Conservation (phyloP, 2,329 filamentous ascomycete species). For the Thelonectria blattea region DNA sequence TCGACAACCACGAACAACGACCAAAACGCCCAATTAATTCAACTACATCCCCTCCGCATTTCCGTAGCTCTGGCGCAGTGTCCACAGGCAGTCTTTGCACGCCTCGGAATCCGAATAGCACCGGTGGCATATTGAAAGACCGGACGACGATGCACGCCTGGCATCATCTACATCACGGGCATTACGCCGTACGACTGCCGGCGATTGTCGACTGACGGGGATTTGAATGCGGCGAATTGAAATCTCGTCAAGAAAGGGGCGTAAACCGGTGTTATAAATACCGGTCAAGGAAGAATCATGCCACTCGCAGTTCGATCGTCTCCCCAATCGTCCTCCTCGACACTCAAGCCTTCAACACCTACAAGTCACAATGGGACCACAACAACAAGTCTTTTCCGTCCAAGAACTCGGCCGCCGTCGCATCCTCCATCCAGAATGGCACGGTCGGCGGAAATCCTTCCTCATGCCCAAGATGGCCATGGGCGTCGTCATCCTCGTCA, state of each 20-base stretch:
- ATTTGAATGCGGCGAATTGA: not conserved
- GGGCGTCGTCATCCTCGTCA: constrained; percentile 24
- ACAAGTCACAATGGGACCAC: not conserved
- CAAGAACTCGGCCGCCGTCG: constrained; percentile 2
- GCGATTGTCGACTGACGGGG: not conserved
- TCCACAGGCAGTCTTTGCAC: not conserved
- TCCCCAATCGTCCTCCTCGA: too few species aligned
- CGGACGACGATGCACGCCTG: not conserved
- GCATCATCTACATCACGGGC: not conserved
- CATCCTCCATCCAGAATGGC: constrained; percentile 21
- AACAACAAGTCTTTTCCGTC: constrained; percentile 6
- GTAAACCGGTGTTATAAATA: too few species aligned
- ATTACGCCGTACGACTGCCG: not conserved
- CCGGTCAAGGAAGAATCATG: too few species aligned
- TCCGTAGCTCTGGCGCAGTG: not conserved
- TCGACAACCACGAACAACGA: not conserved
- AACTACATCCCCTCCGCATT: not conserved
- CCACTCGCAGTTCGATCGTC: too few species aligned
- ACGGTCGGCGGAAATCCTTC: constrained; percentile 21
- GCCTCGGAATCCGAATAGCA: not conserved
- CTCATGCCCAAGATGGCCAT: constrained; percentile 27
- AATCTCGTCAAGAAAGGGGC: too few species aligned
- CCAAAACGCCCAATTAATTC: not conserved
- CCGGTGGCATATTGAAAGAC: not conserved
- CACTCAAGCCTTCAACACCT: not conserved